These are phyloP conservation scores for Pleurotus tuoliensis DNA, from an alignment of 768 basidiomycete species.

Conservation along the genomic window DNA sequence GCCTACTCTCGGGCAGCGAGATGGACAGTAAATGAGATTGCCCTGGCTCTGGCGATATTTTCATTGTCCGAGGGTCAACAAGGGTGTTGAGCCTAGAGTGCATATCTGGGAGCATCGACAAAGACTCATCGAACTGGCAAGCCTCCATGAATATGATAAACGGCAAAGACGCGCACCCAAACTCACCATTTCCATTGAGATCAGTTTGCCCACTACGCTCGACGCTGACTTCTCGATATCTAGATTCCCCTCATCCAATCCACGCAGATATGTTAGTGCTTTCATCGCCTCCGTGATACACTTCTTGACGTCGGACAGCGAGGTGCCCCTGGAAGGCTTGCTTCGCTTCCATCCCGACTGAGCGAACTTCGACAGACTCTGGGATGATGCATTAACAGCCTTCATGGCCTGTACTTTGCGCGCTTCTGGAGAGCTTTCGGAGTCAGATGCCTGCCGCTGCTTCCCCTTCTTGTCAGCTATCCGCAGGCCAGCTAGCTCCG, in stretches of 20 bases:
- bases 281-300: constrained; percentile 36
- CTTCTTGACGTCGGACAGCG: constrained; percentile 26
- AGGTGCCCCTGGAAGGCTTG: constrained; percentile 15
- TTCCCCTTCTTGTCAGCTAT: constrained; percentile 8
- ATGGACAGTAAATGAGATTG: constrained; percentile 36
- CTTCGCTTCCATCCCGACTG: constrained; percentile 61
- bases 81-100: constrained; percentile 37
- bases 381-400: constrained; percentile 58
- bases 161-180: background rate
- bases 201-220: constrained; percentile 63
- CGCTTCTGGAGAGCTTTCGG: constrained; percentile 26
- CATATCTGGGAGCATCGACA: constrained; percentile 42
- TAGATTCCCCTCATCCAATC: constrained; percentile 39
- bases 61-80: constrained; percentile 10
- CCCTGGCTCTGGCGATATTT: constrained; percentile 4
- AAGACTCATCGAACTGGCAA: constrained; percentile 49
- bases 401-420: constrained; percentile 51
- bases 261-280: constrained; percentile 45
- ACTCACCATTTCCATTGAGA: constrained; percentile 70
- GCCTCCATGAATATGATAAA: background rate
- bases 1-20: constrained; percentile 31
- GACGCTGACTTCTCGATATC: constrained; percentile 75
- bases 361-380: constrained; percentile 45
- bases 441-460: background rate
- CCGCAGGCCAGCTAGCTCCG: background rate